These are phyloP conservation scores for Rosa lucieae DNA, from an alignment of 306 rosid genomes.

Conservation along the genomic window DNA sequence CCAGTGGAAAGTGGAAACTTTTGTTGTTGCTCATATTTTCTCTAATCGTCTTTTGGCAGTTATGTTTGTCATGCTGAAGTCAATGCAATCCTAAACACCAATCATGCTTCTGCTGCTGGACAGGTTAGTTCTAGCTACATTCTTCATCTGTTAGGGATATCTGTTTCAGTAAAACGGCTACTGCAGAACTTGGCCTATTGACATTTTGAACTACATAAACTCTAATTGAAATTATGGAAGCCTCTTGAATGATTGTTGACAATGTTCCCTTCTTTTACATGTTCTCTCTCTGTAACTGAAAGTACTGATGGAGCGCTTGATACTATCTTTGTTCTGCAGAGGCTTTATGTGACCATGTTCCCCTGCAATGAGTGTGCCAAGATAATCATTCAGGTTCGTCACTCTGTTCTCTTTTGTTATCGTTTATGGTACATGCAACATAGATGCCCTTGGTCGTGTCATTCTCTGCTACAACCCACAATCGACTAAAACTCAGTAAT, in stretches of 20 bases:
- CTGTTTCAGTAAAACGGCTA: neutral
- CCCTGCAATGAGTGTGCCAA: slow-evolving; percentile 95
- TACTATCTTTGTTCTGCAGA: slow-evolving; percentile 47
- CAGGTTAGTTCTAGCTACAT: slow-evolving; percentile 54
- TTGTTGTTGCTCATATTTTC: slow-evolving; percentile 4
- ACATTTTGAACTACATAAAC: neutral
- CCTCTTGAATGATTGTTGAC: neutral
- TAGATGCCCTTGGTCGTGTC: neutral
- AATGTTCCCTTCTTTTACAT: neutral
- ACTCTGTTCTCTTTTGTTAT: slow-evolving; percentile 14
- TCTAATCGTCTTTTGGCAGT: slow-evolving; percentile 37
- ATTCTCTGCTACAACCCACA: neutral
- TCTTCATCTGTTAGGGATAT: neutral
- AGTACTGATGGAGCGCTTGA: neutral
- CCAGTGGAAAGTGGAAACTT: neutral
- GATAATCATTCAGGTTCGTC: slow-evolving; percentile 84
- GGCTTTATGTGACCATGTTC: slow-evolving; percentile 80
- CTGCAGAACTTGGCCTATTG: neutral
- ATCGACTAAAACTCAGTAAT: neutral
- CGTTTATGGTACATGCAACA: neutral
- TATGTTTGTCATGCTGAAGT: slow-evolving; percentile 99
- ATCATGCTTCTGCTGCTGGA: slow-evolving; percentile 95
- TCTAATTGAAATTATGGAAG: neutral
- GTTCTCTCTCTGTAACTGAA: slow-evolving; percentile 5
- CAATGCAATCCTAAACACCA: slow-evolving; percentile 87